Base-by-base conservation (phyloP, 2,329 filamentous ascomycete genomes). In the Sporothrix sp. region DNA sequence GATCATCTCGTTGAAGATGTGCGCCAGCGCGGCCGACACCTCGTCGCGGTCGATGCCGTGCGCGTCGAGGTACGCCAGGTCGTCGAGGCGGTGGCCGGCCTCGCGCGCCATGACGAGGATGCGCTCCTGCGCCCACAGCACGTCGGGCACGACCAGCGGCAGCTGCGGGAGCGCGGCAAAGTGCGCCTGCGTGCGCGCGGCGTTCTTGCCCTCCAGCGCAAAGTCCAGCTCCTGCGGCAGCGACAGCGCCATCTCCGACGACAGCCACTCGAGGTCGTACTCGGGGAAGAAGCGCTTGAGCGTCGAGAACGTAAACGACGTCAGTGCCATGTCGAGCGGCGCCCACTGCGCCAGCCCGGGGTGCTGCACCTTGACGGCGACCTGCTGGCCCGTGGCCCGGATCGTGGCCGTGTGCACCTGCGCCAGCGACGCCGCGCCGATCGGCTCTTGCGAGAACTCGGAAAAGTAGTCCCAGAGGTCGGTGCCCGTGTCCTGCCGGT, bases 1-100 rank as follows among this genome's bases (percentile, higher is more conserved):
- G 58, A 98, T 96, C 93, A 98, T 98, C 65, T 97, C 90, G 71
- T 98, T 98, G 76, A 98, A 98, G 53, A 98, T 88, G 53, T 84
- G 82, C 0, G 93, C 85, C 4, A 98, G 73, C 0, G 89, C 85
- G 1, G 91, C 90, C 0, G 90, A 95, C 5, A 98, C 93, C 66
- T 97, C 91, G 62, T 97, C 93, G 18, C 93, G 82, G 66, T 95
- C 88, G 63, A 98, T 98, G 52, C 80, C 78, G 63, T 94, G 85
- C 7, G 75, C 71, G 65, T 97, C 93, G 3, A 98, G 73, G 63
- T 86, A 97, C 14, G 79, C 80, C 1, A 97, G 76, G 63, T 98
- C 91, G 64, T 98, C 93, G 2, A 89, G 84, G 18, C 93, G 84
- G 58, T 81, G 80, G 30, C 93, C 93, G 7, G 87, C 81, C 58